phyloP scores from a whole-genome alignment of 208 protist genomes.

The Kentomonas sorsogonicus region DNA sequence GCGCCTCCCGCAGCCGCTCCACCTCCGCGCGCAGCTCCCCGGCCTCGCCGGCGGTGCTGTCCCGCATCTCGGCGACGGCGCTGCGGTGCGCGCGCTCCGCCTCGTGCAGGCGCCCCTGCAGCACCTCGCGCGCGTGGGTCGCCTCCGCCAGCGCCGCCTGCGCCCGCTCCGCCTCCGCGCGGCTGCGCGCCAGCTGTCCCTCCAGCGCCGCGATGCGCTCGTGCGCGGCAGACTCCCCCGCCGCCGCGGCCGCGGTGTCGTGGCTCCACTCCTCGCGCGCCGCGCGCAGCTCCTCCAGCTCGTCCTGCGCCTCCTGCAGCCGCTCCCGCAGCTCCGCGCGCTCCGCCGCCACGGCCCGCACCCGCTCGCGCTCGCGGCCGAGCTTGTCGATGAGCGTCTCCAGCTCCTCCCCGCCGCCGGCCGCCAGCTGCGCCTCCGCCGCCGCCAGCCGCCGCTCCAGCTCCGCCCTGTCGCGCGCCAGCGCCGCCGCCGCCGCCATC shows the following conservation, averaged over 20 bases:
- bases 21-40: slow-evolving; percentile 29
- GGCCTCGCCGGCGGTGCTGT: slow-evolving; percentile 25
- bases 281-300: slow-evolving; percentile 33
- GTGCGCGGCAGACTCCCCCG: slow-evolving; percentile 15
- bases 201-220: slow-evolving; percentile 27
- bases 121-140: slow-evolving; percentile 17
- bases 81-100: slow-evolving; percentile 20
- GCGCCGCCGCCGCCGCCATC: slow-evolving; percentile 32
- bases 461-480: slow-evolving; percentile 28
- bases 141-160: slow-evolving; percentile 9
- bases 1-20: slow-evolving; percentile 29
- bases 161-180: slow-evolving; percentile 16
- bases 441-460: slow-evolving; percentile 17
- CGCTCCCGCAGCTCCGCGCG: slow-evolving; percentile 27
- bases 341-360: slow-evolving; percentile 22
- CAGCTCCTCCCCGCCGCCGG: slow-evolving; percentile 24
- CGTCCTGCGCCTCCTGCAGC: slow-evolving; percentile 33
- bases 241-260: slow-evolving; percentile 14
- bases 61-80: slow-evolving; percentile 23
- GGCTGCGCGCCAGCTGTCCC: slow-evolving; percentile 16
- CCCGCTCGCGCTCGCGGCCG: slow-evolving; percentile 43
- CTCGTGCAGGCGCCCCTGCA: slow-evolving; percentile 27
- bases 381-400: slow-evolving; percentile 49
- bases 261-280: slow-evolving; percentile 25
- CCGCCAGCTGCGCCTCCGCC: slow-evolving; percentile 26